phyloP scores from a whole-genome alignment of 345 rosid species.

The Gossypium australe region DNA sequence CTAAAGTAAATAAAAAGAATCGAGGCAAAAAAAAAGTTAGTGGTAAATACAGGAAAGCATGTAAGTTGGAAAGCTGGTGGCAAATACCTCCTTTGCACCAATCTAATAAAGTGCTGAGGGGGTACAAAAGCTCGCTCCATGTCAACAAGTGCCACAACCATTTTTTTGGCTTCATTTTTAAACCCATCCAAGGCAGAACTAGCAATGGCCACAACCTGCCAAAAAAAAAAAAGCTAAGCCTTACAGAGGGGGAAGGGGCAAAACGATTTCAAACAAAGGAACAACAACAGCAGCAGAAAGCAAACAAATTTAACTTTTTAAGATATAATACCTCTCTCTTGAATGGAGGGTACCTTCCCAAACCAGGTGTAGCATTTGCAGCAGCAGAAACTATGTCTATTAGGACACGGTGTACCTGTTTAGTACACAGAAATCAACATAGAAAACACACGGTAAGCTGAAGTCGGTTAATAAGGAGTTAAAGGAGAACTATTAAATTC shows the following conservation, averaged over 20 bases:
- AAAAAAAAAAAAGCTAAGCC: not conserved
- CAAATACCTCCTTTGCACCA: slow-evolving; percentile 71
- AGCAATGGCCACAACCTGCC: slow-evolving; percentile 67
- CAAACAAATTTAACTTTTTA: not conserved
- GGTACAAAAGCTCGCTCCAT: slow-evolving; percentile 88
- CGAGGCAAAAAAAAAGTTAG: not conserved
- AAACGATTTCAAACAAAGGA: not conserved
- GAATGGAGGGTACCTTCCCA: slow-evolving; percentile 83
- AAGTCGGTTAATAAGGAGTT: not conserved
- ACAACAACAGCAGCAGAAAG: not conserved
- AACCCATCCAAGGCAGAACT: slow-evolving; percentile 69
- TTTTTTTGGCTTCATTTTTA: slow-evolving; percentile 70
- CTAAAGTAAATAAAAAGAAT: slow-evolving; percentile 26
- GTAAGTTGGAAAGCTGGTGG: not conserved
- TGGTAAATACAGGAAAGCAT: not conserved
- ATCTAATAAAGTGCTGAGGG: slow-evolving; percentile 79
- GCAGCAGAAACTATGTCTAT: slow-evolving; percentile 72
- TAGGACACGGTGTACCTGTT: slow-evolving; percentile 68
- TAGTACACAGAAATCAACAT: not conserved
- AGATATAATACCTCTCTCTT: slow-evolving; percentile 66
- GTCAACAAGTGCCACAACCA: slow-evolving; percentile 78
- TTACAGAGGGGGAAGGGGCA: not conserved
- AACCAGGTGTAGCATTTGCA: slow-evolving; percentile 74
- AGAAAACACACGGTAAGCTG: not conserved
- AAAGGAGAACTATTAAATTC: not conserved